Evolutionary conservation across 2,329 filamentous ascomycete genomes (phyloP).

Genomic region (Epichloe elymi): DNA sequence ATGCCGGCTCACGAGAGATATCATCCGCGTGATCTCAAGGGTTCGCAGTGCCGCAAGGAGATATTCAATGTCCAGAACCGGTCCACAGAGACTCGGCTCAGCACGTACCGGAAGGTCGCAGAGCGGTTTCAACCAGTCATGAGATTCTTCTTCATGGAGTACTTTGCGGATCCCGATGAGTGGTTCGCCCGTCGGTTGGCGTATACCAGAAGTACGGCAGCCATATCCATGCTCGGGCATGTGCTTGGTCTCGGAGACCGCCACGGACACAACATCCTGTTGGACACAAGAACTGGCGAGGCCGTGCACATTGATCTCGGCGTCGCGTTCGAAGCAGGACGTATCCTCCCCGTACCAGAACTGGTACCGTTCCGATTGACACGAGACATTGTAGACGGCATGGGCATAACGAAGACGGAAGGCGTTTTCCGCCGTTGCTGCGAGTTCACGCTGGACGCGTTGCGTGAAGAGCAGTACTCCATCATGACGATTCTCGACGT

Average conservation of each 20-base stretch:
- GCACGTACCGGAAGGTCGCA: slow-evolving; percentile 63
- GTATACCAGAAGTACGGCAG: slow-evolving; percentile 86
- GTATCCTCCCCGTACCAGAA: slow-evolving; percentile 89
- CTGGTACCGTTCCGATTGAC: slow-evolving; percentile 92
- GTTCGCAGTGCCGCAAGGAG: slow-evolving; percentile 61
- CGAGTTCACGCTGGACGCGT: slow-evolving; percentile 88
- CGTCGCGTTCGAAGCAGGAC: slow-evolving; percentile 91
- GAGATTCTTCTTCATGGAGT: slow-evolving; percentile 94
- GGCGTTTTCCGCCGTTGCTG: slow-evolving; percentile 96
- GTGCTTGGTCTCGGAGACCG: slow-evolving; percentile 86
- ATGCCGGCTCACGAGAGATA: slow-evolving; percentile 83
- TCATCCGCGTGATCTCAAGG: slow-evolving; percentile 71
- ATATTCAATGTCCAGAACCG: slow-evolving; percentile 62
- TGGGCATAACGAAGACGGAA: slow-evolving; percentile 91
- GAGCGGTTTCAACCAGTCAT: slow-evolving; percentile 84
- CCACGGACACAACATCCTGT: slow-evolving; percentile 91
- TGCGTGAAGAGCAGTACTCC: slow-evolving; percentile 88
- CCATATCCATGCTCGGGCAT: slow-evolving; percentile 89
- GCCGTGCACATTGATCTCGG: slow-evolving; percentile 95
- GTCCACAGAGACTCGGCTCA: slow-evolving; percentile 56
- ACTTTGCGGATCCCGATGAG: slow-evolving; percentile 84
- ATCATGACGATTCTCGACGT: slow-evolving; percentile 99
- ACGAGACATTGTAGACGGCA: slow-evolving; percentile 87
- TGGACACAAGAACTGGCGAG: slow-evolving; percentile 82
- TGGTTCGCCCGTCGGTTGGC: slow-evolving; percentile 86